Conservation (phyloP, 2,329 filamentous ascomycete genomes). For the Dendrostoma leiphaemia region DNA sequence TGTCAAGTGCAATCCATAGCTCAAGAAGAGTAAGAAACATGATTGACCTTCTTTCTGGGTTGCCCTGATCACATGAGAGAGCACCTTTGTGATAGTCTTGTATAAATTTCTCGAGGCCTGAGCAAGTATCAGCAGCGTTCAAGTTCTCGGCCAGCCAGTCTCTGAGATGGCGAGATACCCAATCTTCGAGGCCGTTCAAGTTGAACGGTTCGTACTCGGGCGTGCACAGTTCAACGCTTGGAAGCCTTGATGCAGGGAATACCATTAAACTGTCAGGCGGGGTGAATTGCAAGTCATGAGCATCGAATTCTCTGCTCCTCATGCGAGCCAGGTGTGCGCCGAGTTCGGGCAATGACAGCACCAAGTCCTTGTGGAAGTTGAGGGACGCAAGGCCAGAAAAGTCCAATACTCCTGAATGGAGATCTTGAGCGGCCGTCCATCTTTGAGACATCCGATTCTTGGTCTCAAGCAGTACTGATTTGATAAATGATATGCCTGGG, state of each 20-base stretch:
- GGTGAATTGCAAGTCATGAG: neutral
- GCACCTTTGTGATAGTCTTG: constrained; percentile 32
- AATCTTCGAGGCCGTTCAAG: neutral
- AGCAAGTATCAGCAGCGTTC: neutral
- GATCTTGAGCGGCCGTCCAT: neutral
- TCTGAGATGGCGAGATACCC: neutral
- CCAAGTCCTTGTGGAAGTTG: neutral
- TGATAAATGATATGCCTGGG: neutral
- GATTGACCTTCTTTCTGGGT: constrained; percentile 47
- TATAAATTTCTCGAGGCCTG: constrained; percentile 23
- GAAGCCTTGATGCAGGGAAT: neutral
- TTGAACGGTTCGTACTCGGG: neutral
- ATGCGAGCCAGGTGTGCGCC: neutral
- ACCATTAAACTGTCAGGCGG: neutral
- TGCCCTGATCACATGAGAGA: constrained; percentile 29
- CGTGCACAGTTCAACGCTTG: too few species aligned
- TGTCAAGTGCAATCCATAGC: constrained; percentile 59
- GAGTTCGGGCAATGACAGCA: neutral
- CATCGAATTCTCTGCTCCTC: neutral
- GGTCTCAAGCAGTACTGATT: neutral
- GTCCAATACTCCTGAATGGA: neutral
- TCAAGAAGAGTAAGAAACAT: constrained; percentile 57
- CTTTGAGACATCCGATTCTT: neutral
- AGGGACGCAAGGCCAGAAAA: neutral
- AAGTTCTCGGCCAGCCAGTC: neutral